phyloP scores from a whole-genome alignment of 371 early-diverging fungal genomes.

The Conidiobolus coronatus region DNA sequence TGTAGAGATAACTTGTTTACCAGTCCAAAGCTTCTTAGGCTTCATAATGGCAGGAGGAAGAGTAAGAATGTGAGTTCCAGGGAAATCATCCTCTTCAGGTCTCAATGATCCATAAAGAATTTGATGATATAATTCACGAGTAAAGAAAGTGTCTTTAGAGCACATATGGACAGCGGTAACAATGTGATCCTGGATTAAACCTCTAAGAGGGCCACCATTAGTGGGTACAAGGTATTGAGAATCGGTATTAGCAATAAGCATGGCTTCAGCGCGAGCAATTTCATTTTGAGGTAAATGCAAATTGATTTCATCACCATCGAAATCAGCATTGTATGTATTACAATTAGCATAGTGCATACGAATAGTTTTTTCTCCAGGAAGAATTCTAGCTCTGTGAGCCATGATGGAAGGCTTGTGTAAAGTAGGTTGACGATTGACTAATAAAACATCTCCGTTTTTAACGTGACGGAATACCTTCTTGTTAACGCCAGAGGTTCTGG shows the following conservation, averaged over 20 bases:
- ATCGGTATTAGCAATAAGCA: slow-evolving; percentile 87
- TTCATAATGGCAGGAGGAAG: slow-evolving; percentile 70
- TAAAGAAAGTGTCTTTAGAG: slow-evolving; percentile 73
- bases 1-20: slow-evolving; percentile 92
- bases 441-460: slow-evolving; percentile 89
- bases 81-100: slow-evolving; percentile 42
- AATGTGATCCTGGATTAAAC: slow-evolving; percentile 99
- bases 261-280: slow-evolving; percentile 87
- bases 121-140: slow-evolving; percentile 79
- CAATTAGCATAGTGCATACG: slow-evolving; percentile 96
- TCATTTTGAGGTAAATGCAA: slow-evolving; percentile 98
- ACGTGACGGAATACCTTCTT: slow-evolving; percentile 96
- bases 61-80: slow-evolving; percentile 47
- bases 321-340: slow-evolving; percentile 98
- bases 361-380: slow-evolving; percentile 96
- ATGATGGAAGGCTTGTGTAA: slow-evolving; percentile 99
- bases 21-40: slow-evolving; percentile 86
- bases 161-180: slow-evolving; percentile 92
- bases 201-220: slow-evolving; percentile 94
- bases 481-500: slow-evolving; percentile 43
- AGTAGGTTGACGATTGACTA: slow-evolving; percentile 99
- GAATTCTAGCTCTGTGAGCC: slow-evolving; percentile 93
- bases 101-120: slow-evolving; percentile 70
- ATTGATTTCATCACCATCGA: slow-evolving; percentile 99
- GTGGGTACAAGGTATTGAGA: slow-evolving; percentile 97